Conservation (phyloP, 306 rosid genomes). For the Quercus agrifolia region DNA sequence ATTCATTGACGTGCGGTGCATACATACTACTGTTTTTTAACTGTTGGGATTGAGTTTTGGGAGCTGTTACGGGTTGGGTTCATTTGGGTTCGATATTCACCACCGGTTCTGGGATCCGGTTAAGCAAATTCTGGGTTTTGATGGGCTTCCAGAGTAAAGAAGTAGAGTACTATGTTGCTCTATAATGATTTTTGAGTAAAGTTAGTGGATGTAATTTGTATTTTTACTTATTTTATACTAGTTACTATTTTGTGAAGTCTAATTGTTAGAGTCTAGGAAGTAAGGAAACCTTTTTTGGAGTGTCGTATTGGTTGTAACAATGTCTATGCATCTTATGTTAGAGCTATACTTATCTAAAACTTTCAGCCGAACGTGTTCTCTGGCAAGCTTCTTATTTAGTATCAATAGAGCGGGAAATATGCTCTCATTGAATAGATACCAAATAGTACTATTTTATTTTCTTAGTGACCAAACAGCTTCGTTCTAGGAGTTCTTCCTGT, state of each 20-base stretch:
- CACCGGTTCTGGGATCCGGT: constrained; percentile 71
- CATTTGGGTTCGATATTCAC: constrained; percentile 64
- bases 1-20: too few species aligned
- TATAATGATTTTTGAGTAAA: too few species aligned
- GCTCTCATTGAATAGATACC: too few species aligned
- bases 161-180: constrained; percentile 53
- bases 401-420: neutral
- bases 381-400: too few species aligned
- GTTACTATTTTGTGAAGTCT: too few species aligned
- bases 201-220: too few species aligned
- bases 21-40: neutral
- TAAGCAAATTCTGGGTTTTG: constrained; percentile 45
- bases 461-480: neutral
- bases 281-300: too few species aligned
- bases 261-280: neutral
- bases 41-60: constrained; percentile 23
- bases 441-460: neutral
- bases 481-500: neutral
- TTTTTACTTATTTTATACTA: too few species aligned
- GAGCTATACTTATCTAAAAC: too few species aligned
- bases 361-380: too few species aligned
- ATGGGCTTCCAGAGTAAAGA: constrained; percentile 54
- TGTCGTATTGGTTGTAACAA: too few species aligned
- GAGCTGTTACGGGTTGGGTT: constrained; percentile 29
- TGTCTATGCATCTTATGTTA: too few species aligned